These are phyloP conservation scores for Meyerozyma athensensis DNA, from an alignment of 1,139 yeast species.

Conservation along the genomic window DNA sequence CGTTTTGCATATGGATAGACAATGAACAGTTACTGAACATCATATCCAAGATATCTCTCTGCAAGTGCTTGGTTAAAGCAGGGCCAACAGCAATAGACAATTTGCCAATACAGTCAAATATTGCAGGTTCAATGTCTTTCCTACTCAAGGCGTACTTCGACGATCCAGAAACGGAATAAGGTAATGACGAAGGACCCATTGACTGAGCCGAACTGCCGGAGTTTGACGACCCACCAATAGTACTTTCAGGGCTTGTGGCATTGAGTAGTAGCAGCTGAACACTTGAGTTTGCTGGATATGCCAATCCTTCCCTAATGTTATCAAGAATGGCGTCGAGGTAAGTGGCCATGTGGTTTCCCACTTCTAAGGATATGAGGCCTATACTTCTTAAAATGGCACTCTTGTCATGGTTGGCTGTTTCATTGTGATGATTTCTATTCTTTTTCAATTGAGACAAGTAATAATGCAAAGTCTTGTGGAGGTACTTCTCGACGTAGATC, in stretches of 20 bases:
- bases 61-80: constrained; percentile 86
- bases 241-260: constrained; percentile 24
- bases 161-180: constrained; percentile 23
- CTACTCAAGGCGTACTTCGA: constrained; percentile 58
- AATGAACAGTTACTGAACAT: constrained; percentile 75
- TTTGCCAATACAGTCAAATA: constrained; percentile 85
- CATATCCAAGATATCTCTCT: constrained; percentile 74
- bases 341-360: constrained; percentile 82
- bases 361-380: constrained; percentile 81
- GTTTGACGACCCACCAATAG: constrained; percentile 3
- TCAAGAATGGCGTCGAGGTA: constrained; percentile 83
- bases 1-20: constrained; percentile 73
- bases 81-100: constrained; percentile 90
- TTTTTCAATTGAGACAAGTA: constrained; percentile 76
- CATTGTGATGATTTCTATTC: constrained; percentile 44
- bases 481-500: constrained; percentile 72
- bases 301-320: constrained; percentile 77
- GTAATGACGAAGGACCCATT: background rate
- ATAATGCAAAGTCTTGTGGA: constrained; percentile 76
- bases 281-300: constrained; percentile 37
- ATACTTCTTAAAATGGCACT: constrained; percentile 76
- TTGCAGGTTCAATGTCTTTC: constrained; percentile 79
- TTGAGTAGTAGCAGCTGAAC: constrained; percentile 41
- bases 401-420: constrained; percentile 52
- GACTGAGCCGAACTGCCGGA: background rate